Conservation (phyloP, 2,329 filamentous ascomycete species). For the Westerdykella aurantiaca region DNA sequence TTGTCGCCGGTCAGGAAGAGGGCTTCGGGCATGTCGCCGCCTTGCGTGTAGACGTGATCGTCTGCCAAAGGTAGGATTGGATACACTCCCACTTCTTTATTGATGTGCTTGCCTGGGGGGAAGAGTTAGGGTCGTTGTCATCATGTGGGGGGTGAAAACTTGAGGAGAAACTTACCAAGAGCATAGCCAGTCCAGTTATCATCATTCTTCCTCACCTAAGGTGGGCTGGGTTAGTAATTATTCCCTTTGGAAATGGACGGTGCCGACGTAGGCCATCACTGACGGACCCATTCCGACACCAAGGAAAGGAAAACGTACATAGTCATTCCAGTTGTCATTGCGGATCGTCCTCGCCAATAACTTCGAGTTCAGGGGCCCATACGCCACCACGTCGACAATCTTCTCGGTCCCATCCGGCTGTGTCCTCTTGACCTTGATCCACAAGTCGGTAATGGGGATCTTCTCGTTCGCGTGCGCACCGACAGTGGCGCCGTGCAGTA, state of each 20-base stretch:
- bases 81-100: not conserved
- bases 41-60: not conserved
- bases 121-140: too few species aligned
- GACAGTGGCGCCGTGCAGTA: not conserved
- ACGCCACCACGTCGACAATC: not conserved
- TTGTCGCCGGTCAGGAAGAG: conserved; percentile 1
- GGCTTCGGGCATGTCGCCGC: not conserved
- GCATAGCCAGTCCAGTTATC: not conserved
- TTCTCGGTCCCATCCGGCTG: not conserved
- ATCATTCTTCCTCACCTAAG: not conserved
- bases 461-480: not conserved
- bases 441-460: not conserved
- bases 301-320: too few species aligned
- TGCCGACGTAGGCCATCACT: too few species aligned
- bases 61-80: not conserved
- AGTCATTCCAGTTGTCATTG: not conserved
- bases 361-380: not conserved
- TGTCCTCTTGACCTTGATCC: not conserved
- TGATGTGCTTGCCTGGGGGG: not conserved
- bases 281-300: too few species aligned
- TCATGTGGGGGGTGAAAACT: too few species aligned
- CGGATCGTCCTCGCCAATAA: not conserved
- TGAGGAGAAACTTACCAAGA: not conserved
- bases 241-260: too few species aligned
- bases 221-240: too few species aligned